Evolutionary conservation across 768 basidiomycete genomes (phyloP), one percentile per base, ranked within the genome.

Genomic region (Suillus subaureus): DNA sequence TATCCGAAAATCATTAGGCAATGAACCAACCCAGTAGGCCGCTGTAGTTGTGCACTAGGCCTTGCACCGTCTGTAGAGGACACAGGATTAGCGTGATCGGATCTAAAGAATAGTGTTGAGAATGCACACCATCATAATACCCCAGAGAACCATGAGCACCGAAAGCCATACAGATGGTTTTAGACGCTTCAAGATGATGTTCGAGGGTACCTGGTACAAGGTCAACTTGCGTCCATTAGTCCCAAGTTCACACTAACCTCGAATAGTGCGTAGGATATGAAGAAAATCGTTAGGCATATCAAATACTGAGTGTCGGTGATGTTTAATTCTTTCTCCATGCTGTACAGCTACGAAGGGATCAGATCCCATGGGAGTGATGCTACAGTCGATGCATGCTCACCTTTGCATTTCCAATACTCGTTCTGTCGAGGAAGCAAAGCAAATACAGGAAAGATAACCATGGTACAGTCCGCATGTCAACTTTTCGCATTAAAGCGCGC

Each of bases 151-250:
- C 91, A 94, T 93, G 61, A 93, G 80, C 33, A 82, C 66, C 6
- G 90, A 90, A 6, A 94, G 78, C 91, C 92, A 93, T 42, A 94
- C 74, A 4, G 91, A 92, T 0, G 92, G 92, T 1, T 90, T 82
- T 39, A 92, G 80, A 40, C 89, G 85, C 72, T 91, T 91, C 61
- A 92, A 77, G 72, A 90, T 87, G 3, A 91, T 77, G 66, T 92
- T 91, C 16, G 88, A 90, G 3, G 92, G 91, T 35, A 91, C 85
- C 82, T 83, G 61, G 26, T 42, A 28, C 26, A 40, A 49, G 45
- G 1, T 64, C 42, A 67, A 40, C 55, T 45, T 35, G 39, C 35
- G 54, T 23, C n/a, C 6, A 12, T 40, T 16, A 47, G 55, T 18
- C 18, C 9, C 49, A 35, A 58, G 35, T 26, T 47, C 4, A 21